Evolutionary conservation across 768 basidiomycete species (phyloP).

Genomic region (Tylopilus sp.): DNA sequence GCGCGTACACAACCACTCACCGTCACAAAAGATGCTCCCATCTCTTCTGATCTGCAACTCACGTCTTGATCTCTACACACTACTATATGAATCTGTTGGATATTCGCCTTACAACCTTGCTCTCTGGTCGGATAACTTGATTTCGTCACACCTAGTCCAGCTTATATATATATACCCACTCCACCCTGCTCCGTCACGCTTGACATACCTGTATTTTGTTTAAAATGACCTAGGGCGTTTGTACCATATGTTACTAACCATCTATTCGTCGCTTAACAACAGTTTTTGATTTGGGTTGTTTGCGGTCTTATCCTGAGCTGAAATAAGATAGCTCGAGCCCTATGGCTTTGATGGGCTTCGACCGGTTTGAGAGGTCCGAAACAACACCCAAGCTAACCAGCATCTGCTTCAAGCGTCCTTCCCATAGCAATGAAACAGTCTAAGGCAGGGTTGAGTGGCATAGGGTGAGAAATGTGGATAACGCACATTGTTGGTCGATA

Average conservation of each 20-base stretch:
- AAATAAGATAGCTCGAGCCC: slow-evolving; percentile 95
- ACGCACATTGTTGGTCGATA: slow-evolving; percentile 86
- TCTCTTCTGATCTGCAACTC: slow-evolving; percentile 14
- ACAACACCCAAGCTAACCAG: slow-evolving; percentile 87
- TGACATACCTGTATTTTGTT: slow-evolving; percentile 22
- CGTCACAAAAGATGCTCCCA: slow-evolving; percentile 26
- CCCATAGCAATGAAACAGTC: slow-evolving; percentile 92
- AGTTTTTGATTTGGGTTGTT: not conserved
- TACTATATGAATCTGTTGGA: not conserved
- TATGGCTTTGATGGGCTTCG: slow-evolving; percentile 84
- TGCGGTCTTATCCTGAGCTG: slow-evolving; percentile 46
- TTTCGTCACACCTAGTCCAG: slow-evolving; percentile 13
- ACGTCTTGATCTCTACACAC: slow-evolving; percentile 8
- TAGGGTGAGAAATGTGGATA: not conserved
- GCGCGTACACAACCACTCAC: slow-evolving; percentile 26
- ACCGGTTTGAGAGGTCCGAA: slow-evolving; percentile 82
- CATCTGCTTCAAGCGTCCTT: slow-evolving; percentile 86
- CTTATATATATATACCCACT: slow-evolving; percentile 23
- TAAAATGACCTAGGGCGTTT: slow-evolving; percentile 11
- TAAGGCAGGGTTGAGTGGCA: slow-evolving; percentile 27
- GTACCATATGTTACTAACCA: slow-evolving; percentile 20
- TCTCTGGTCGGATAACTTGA: slow-evolving; percentile 17
- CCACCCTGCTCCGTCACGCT: slow-evolving; percentile 12
- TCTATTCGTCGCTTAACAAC: slow-evolving; percentile 12
- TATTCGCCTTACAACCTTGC: slow-evolving; percentile 9